phyloP scores from a whole-genome alignment of 768 basidiomycete species.

The Leccinum sublutescens region DNA sequence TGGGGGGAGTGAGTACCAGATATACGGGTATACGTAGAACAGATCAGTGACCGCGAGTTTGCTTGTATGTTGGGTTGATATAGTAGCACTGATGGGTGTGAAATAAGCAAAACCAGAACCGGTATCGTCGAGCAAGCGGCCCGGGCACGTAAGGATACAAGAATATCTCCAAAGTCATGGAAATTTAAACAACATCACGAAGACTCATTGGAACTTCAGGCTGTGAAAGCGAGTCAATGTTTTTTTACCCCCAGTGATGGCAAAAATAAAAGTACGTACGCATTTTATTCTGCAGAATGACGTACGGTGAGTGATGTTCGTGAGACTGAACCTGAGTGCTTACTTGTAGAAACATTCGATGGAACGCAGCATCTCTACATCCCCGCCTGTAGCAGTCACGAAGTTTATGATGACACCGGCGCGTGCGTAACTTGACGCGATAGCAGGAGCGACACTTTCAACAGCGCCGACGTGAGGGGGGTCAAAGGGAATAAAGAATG shows the following conservation, averaged over 20 bases:
- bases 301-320: conserved; percentile 14
- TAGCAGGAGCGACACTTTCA: conserved; percentile 77
- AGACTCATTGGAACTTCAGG: conserved; percentile 90
- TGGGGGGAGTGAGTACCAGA: conserved; percentile 41
- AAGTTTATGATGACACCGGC: conserved; percentile 95
- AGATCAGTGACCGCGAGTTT: conserved; percentile 33
- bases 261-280: conserved; percentile 45
- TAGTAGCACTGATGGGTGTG: conserved; percentile 43
- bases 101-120: conserved; percentile 35
- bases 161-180: conserved; percentile 43
- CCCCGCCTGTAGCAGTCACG: conserved; percentile 95
- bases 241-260: conserved; percentile 1
- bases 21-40: conserved; percentile 68
- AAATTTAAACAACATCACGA: conserved; percentile 77
- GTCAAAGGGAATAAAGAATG: neutral
- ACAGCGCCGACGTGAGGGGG: conserved; percentile 9
- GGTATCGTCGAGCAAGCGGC: conserved; percentile 34
- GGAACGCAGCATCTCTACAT: conserved; percentile 96
- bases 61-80: conserved; percentile 45
- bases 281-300: conserved; percentile 71
- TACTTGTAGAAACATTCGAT: conserved; percentile 99
- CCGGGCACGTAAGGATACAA: conserved; percentile 81
- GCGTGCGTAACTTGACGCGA: conserved; percentile 78
- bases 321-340: conserved; percentile 23
- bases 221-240: conserved; percentile 40